phyloP scores from a whole-genome alignment of 306 rosid species.

The Citrullus colocynthis region DNA sequence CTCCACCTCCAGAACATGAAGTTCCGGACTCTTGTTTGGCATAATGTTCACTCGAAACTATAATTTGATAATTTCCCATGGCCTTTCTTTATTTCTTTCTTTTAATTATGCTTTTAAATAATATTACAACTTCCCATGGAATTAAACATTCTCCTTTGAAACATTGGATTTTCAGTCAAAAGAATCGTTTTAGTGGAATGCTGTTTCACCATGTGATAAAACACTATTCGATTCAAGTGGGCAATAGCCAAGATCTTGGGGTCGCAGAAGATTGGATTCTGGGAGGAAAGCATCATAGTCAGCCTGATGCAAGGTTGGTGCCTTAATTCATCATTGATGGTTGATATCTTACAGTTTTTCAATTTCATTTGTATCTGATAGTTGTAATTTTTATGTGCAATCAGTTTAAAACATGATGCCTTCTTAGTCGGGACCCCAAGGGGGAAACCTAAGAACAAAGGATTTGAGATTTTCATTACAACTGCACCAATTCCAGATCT shows the following conservation, averaged over 20 bases:
- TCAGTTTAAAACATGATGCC: slow-evolving; percentile 82
- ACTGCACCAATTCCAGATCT: slow-evolving; percentile 97
- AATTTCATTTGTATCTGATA: background rate
- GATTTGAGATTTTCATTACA: slow-evolving; percentile 84
- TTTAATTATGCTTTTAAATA: background rate
- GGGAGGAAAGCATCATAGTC: slow-evolving; percentile 57
- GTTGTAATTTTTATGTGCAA: background rate
- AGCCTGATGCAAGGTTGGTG: slow-evolving; percentile 34
- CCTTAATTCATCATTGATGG: background rate
- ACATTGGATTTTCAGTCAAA: slow-evolving; percentile 53
- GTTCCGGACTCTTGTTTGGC: background rate
- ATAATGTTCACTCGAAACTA: background rate
- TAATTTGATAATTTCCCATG: background rate
- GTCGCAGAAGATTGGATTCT: slow-evolving; percentile 71
- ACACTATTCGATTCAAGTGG: slow-evolving; percentile 76
- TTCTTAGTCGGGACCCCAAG: slow-evolving; percentile 90
- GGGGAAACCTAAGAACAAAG: slow-evolving; percentile 39
- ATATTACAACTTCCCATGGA: background rate
- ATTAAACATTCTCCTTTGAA: background rate
- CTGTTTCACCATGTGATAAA: slow-evolving; percentile 68
- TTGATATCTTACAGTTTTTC: background rate
- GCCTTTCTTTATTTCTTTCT: background rate
- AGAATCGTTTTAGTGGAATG: slow-evolving; percentile 78
- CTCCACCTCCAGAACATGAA: background rate
- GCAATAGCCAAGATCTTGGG: slow-evolving; percentile 54